Base-by-base conservation (phyloP, 495 filamentous ascomycete species). In the Neurospora africana region DNA sequence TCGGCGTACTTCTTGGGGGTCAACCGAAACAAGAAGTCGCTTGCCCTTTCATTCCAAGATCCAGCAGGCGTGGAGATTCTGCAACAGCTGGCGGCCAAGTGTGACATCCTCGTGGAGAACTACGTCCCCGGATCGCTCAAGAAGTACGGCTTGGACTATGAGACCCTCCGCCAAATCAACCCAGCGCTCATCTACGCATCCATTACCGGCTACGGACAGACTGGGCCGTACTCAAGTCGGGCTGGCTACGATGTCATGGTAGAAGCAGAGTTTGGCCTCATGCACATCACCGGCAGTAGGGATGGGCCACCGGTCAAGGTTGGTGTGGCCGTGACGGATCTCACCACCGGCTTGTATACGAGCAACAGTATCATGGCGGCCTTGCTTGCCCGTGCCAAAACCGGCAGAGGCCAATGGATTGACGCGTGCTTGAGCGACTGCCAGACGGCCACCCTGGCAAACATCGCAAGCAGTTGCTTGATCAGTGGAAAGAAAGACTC, bases 221-320 rank as follows among this genome's bases (percentile, higher is more conserved):
- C 92, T 3, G 95, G 95, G 0, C 96, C 96, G 0, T 97, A 97
- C 80, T 90, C 90, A 21, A 88, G 89, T 67, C 87, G 96, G 8
- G 93, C 95, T 10, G 95, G 95, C 13, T 99, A 99, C 83, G 95
- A 99, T 81, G 96, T 99, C 72, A 98, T 99, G 94, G 96, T 99
- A 0, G 95, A 99, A 81, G 96, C 95, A 53, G 95, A 98, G 80
- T 93, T 99, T 84, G 95, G 95, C 6, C 78, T 99, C 71, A 99
- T 99, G 95, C 96, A 99, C 79, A 98, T 99, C 70, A 99, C 95
- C 0, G 95, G 95, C 13, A 85, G 86, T 53, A 83, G 92, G 75
- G 93, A 97, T 71, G 93, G 95, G 0, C 92, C 93, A 3, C 96
- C 96, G 0, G 96, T 97, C 17, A 99, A 99, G 82, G 95, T 99